Percentiles rank a stretch among this genome's conserved stretches.
Evolutionary conservation across 2,329 filamentous ascomycete genomes (phyloP).

Genomic region (Alternaria atra): DNA sequence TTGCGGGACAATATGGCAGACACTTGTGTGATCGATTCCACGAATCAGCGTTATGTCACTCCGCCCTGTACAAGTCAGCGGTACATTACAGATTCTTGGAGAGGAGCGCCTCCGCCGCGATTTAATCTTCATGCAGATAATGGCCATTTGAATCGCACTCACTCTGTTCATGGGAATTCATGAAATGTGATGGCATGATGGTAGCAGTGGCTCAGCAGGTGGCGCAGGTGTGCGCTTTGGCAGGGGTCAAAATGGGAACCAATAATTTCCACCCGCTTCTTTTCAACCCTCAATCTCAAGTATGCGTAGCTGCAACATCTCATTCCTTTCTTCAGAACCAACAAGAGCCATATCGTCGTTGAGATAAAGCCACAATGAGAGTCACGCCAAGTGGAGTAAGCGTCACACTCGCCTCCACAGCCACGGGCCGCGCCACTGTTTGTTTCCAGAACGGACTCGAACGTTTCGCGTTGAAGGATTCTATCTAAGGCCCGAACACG

Average conservation of each 20-base stretch:
- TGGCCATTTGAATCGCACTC: not conserved
- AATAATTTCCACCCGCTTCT: not conserved
- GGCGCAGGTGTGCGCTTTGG: not conserved
- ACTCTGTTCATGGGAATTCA: not conserved
- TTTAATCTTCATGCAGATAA: not conserved
- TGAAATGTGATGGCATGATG: not conserved
- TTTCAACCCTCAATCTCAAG: not conserved
- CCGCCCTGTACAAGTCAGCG: not conserved
- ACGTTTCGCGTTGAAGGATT: not conserved
- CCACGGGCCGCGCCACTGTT: slow-evolving; percentile 1
- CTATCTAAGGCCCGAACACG: not conserved
- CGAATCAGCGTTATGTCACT: slow-evolving; percentile 6
- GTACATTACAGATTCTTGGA: not conserved
- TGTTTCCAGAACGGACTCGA: not conserved
- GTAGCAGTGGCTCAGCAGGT: not conserved
- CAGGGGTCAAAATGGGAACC: not conserved
- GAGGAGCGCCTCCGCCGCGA: not conserved
- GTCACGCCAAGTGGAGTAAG: not conserved
- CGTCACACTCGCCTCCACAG: not conserved
- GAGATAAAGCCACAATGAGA: not conserved
- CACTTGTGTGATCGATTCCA: slow-evolving; percentile 5
- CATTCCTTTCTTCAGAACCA: not conserved
- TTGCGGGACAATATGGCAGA: slow-evolving; percentile 7
- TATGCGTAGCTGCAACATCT: not conserved
- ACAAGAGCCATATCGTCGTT: not conserved